Evolutionary conservation across 305 asterid genomes (phyloP).

Genomic region (Striga hermonthica): DNA sequence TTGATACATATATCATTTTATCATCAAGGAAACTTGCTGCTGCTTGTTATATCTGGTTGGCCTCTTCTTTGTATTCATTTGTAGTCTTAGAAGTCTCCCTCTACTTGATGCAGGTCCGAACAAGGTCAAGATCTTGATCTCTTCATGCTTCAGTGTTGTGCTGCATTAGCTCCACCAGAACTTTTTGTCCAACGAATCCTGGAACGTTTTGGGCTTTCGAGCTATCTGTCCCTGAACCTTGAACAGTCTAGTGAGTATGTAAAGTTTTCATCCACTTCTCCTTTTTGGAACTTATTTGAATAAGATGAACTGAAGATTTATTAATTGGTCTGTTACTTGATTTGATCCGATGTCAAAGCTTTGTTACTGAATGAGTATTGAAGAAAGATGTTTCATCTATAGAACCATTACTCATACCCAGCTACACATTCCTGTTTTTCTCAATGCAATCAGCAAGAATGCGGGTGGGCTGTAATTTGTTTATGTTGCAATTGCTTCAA

Average conservation of each 20-base stretch:
- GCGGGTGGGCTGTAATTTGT: conserved; percentile 5
- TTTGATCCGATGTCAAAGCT: conserved; percentile 18
- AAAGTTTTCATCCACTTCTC: conserved; percentile 37
- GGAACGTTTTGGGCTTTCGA: conserved; percentile 89
- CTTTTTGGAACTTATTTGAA: conserved; percentile 18
- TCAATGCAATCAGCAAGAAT: conserved; percentile 6
- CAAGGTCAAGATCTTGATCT: conserved; percentile 94
- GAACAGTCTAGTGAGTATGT: conserved; percentile 91
- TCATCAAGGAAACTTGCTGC: conserved; percentile 6
- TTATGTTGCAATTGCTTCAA: conserved; percentile 20
- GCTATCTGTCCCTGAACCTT: conserved; percentile 65
- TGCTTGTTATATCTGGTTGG: conserved; percentile 24
- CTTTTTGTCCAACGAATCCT: conserved; percentile 69
- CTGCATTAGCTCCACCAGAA: conserved; percentile 95
- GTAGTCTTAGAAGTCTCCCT: conserved; percentile 24
- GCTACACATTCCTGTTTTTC: conserved; percentile 21
- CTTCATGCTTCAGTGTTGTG: conserved; percentile 96
- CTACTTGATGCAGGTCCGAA: conserved; percentile 68
- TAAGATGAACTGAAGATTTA: conserved; percentile 20
- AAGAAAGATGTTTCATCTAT: conserved; percentile 18
- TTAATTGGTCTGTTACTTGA: conserved; percentile 10
- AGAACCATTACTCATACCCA: not conserved
- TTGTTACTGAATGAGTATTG: conserved; percentile 7
- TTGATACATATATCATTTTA: conserved; percentile 8
- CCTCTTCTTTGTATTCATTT: conserved; percentile 6